A percentile compares a stretch with the other conserved stretches of the same genome.
These are phyloP conservation scores for Paramecium octaurelia DNA, from an alignment of 73 alveolate genomes.

Conservation along the genomic window DNA sequence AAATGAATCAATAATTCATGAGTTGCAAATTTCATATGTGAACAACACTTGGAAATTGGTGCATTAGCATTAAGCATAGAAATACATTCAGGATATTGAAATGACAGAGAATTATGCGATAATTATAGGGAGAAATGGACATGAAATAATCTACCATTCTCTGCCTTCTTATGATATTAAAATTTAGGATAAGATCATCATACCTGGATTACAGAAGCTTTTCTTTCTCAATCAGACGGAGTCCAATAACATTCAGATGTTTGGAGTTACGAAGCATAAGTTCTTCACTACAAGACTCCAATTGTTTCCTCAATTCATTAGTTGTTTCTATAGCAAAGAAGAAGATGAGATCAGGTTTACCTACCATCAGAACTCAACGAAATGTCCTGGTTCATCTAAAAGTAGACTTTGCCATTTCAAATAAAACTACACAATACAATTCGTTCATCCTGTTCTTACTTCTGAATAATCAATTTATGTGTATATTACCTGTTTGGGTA, in stretches of 20 bases:
- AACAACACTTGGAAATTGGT: neutral
- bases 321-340: neutral
- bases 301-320: neutral
- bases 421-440: neutral
- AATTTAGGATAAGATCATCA: neutral
- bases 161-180: neutral
- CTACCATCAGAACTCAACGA: neutral
- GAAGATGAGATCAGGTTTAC: neutral
- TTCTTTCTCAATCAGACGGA: neutral
- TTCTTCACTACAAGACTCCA: neutral
- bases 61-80: neutral
- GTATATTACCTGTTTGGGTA: neutral
- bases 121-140: neutral
- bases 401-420: neutral
- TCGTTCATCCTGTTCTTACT: neutral
- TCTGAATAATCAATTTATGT: neutral
- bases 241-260: neutral
- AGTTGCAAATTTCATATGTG: neutral
- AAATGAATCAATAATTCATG: neutral
- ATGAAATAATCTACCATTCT: neutral
- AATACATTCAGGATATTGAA: neutral
- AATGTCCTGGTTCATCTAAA: neutral
- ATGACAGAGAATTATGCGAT: neutral
- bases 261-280: neutral
- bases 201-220: neutral